These are phyloP conservation scores for Microsporum audouinii DNA, from an alignment of 2,329 filamentous ascomycete species.

Conservation along the genomic window DNA sequence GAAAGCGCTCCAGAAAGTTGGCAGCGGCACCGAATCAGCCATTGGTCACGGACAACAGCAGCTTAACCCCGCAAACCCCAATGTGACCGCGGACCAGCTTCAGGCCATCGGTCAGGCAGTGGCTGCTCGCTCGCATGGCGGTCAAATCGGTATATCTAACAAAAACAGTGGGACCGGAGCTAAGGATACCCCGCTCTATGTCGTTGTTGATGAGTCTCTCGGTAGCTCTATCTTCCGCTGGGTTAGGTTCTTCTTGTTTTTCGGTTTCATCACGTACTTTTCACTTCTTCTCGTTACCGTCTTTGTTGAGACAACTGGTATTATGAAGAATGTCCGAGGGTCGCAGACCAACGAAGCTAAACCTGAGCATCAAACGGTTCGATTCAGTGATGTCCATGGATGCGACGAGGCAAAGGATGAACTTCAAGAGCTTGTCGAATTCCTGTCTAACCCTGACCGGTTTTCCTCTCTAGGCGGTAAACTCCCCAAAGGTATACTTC, in stretches of 20 bases:
- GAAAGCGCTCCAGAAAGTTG: constrained; percentile 57
- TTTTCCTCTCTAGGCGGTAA: constrained; percentile 93
- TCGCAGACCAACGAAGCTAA: constrained; percentile 71
- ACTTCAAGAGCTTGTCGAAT: constrained; percentile 91
- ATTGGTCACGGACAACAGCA: constrained; percentile 13
- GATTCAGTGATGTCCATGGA: constrained; percentile 88
- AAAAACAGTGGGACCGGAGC: constrained; percentile 50
- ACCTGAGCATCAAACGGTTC: constrained; percentile 80
- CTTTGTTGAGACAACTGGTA: constrained; percentile 66
- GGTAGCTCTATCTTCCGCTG: constrained; percentile 74
- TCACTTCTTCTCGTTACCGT: constrained; percentile 69
- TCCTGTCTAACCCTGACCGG: constrained; percentile 81
- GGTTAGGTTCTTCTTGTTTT: constrained; percentile 75
- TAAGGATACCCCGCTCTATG: constrained; percentile 80
- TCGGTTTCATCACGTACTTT: constrained; percentile 67
- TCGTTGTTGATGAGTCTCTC: constrained; percentile 85
- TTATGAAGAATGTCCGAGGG: constrained; percentile 66
- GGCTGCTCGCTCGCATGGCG: constrained; percentile 57
- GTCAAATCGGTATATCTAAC: constrained; percentile 46
- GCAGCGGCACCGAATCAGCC: constrained; percentile 27
- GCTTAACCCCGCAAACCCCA: constrained; percentile 19
- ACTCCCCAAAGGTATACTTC: constrained; percentile 87
- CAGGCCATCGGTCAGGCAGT: constrained; percentile 75
- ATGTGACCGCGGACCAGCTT: constrained; percentile 50
- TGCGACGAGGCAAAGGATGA: constrained; percentile 98